These are phyloP conservation scores for Macrocystidia cucumis DNA, from an alignment of 1,284 basidiomycete species.

Conservation along the genomic window DNA sequence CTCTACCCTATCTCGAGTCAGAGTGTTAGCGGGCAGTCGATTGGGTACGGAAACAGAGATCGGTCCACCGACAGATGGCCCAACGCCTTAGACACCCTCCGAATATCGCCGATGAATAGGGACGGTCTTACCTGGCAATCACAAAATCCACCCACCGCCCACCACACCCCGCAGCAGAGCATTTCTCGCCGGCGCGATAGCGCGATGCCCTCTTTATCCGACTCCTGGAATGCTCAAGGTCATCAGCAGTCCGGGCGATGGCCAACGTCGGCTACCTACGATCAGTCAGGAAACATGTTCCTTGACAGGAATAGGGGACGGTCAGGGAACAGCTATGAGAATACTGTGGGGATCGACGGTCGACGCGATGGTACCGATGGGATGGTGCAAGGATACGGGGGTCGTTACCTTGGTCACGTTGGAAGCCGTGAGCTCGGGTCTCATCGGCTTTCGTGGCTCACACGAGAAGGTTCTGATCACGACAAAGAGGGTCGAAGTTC, in stretches of 20 bases:
- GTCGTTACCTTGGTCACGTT: conserved; percentile 8
- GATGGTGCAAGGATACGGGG: conserved; percentile 8
- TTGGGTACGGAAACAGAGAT: conserved; percentile 20
- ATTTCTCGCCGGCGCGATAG: conserved; percentile 23
- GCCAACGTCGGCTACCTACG: conserved; percentile 22
- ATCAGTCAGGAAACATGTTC: conserved; percentile 19
- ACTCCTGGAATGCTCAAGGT: conserved; percentile 27
- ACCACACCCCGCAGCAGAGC: conserved; percentile 11
- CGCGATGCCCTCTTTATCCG: conserved; percentile 15
- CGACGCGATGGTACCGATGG: conserved; percentile 19
- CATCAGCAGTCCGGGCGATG: conserved; percentile 26
- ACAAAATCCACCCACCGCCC: background rate
- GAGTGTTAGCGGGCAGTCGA: no score
- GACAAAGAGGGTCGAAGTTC: conserved; percentile 22
- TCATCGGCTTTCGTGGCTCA: conserved; percentile 23
- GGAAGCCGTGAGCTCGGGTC: conserved; percentile 18
- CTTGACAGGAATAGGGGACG: conserved; percentile 31
- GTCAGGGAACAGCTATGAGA: conserved; percentile 25
- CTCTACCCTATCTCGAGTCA: conserved; percentile 24
- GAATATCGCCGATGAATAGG: conserved; percentile 17
- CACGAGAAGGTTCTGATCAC: conserved; percentile 19
- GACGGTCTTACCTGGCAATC: conserved; percentile 23
- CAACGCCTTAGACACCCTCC: conserved; percentile 14
- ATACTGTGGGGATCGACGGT: conserved; percentile 11
- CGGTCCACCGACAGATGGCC: conserved; percentile 22